Evolutionary conservation across 2,329 filamentous ascomycete genomes (phyloP), one percentile per base, ranked within the genome.

Genomic region (Rhynchosporium graminicola): DNA sequence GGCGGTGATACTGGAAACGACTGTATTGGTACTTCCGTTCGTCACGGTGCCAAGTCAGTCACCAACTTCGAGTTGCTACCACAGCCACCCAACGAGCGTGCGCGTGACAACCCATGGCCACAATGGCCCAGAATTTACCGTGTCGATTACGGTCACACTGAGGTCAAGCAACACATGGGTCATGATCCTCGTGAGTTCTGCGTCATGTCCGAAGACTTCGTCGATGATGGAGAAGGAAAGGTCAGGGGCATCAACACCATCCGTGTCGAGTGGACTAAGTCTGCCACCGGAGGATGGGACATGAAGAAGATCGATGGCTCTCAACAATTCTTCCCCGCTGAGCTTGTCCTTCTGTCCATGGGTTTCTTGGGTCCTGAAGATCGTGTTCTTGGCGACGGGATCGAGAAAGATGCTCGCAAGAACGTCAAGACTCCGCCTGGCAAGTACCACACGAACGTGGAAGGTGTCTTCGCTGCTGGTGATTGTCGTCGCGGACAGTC

Each of bases 71-170:
- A 98, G 81, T 83, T 98, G 62, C 83, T 98, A 66, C 94, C 94
- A 36, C 92, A 97, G 78, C 94, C 94, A 70, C 92, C 93, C 7
- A 86, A 90, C 64, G 89, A 96, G 83, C 92, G 94, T 79, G 92
- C 91, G 67, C 85, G 87, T 67, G 94, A 97, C 78, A 98, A 98
- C 82, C 94, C 94, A 66, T 98, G 94, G 94, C 94, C 94, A 9
- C 94, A 97, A 79, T 98, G 94, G 93, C 94, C 94, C 62, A 91
- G 93, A 73, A 93, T 97, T 76, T 97, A 97, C 84, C 92, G 94
- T 71, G 91, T 97, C n/a, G 94, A 98, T 79, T 98, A 98, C 74
- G 94, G 94, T 61, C 94, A 98, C 82, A 89, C 89, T 15, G 94
- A 98, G 78, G 94, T 97, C 72, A 92, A 94, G 77, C 92, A 94